Conservation (phyloP, 306 rosid species). For the Acmispon strigosus region DNA sequence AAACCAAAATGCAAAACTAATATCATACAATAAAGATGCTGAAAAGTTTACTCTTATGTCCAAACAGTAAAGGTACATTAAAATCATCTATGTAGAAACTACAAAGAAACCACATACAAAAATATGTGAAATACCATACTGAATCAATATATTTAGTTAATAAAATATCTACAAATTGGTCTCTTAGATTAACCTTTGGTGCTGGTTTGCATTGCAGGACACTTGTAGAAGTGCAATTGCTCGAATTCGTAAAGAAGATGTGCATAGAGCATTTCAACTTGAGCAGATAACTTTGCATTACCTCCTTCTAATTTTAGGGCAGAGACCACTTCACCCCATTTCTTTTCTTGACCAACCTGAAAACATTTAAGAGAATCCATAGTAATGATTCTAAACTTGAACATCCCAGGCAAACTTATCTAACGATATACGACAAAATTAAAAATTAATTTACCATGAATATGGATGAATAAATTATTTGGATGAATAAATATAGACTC, state of each 20-base stretch:
- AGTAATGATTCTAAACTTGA: not conserved
- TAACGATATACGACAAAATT: not conserved
- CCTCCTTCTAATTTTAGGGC: conserved; percentile 34
- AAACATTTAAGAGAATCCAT: not conserved
- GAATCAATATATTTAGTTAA: not conserved
- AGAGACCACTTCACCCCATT: conserved; percentile 39
- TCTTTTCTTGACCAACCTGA: conserved; percentile 31
- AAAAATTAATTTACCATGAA: not conserved
- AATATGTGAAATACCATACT: no score
- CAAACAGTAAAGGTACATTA: not conserved
- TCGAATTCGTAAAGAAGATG: conserved; percentile 30
- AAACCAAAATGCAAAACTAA: conserved; percentile 3
- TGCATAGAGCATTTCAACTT: conserved; percentile 32
- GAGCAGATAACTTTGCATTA: conserved; percentile 17
- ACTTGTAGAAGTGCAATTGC: conserved; percentile 32
- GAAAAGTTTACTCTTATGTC: no score
- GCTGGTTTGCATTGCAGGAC: conserved; percentile 11
- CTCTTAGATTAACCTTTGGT: conserved; percentile 11
- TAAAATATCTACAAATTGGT: not conserved
- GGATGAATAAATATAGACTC: not conserved
- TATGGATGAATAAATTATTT: not conserved
- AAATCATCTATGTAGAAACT: not conserved
- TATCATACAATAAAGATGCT: not conserved
- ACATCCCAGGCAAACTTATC: not conserved
- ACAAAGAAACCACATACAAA: not conserved